Percentiles rank a stretch among this genome's conserved stretches.
Conservation (phyloP, 805 yeast species). For the Ogataea populi-albae region DNA sequence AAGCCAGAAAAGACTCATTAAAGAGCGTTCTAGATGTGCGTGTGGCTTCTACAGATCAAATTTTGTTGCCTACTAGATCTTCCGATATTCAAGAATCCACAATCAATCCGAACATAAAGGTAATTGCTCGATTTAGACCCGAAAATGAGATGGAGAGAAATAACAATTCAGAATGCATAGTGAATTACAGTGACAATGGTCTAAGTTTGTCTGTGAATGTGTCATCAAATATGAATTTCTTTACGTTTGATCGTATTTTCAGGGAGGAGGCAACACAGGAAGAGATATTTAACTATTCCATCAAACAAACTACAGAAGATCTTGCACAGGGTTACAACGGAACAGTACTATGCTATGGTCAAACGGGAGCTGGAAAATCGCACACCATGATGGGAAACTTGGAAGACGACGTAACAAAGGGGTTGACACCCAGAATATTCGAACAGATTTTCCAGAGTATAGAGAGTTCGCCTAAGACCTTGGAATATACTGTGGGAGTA, state of each 20-base stretch:
- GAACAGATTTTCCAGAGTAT: constrained; percentile 62
- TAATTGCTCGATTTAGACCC: constrained; percentile 73
- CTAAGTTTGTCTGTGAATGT: constrained; percentile 15
- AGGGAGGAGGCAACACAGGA: constrained; percentile 47
- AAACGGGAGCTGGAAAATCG: constrained; percentile 83
- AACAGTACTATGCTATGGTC: constrained; percentile 60
- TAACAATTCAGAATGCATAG: constrained; percentile 10
- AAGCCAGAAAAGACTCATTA: not conserved
- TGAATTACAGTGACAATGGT: constrained; percentile 11
- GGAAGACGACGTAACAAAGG: constrained; percentile 40
- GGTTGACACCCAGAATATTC: constrained; percentile 71
- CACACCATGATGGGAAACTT: constrained; percentile 72
- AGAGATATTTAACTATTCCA: constrained; percentile 57
- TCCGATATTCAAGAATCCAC: constrained; percentile 10
- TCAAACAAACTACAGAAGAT: constrained; percentile 63
- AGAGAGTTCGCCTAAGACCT: constrained; percentile 42
- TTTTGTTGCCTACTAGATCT: no score
- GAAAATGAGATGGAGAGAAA: constrained; percentile 28
- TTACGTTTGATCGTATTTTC: constrained; percentile 68
- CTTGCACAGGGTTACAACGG: constrained; percentile 58
- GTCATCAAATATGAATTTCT: constrained; percentile 26
- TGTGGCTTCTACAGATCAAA: no score
- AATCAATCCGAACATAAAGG: constrained; percentile 48
- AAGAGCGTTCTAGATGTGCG: not conserved
- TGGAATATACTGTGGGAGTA: constrained; percentile 65